phyloP scores from a whole-genome alignment of 805 yeast genomes.

The Wickerhamomyces bovis region DNA sequence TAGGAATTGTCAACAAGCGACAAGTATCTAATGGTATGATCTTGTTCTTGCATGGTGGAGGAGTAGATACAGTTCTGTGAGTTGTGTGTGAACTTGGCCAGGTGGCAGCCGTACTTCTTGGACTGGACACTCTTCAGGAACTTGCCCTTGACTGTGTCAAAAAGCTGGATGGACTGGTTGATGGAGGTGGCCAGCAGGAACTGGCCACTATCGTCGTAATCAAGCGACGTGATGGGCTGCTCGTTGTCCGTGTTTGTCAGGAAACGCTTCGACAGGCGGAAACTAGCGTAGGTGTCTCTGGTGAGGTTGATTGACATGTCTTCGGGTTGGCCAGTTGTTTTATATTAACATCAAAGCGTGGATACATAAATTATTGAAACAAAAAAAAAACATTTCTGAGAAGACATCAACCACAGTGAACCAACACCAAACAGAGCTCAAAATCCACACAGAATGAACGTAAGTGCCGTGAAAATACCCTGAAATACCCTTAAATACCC shows the following conservation, averaged over 20 bases:
- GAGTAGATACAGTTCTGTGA: slow-evolving; percentile 72
- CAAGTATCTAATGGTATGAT: slow-evolving; percentile 69
- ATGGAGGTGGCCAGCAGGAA: slow-evolving; percentile 69
- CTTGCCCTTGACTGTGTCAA: slow-evolving; percentile 66
- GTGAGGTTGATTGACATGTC: not conserved
- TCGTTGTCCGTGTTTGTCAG: slow-evolving; percentile 31
- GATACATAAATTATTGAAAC: no score
- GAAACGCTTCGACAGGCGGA: not conserved
- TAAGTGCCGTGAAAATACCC: no score
- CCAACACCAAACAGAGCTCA: no score
- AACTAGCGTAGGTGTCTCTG: not conserved
- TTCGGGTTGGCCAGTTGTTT: no score
- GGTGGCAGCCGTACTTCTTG: slow-evolving; percentile 87
- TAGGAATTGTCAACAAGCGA: slow-evolving; percentile 74
- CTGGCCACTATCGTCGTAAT: slow-evolving; percentile 81
- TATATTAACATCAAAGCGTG: no score
- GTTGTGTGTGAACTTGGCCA: slow-evolving; percentile 77
- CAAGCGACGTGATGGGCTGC: slow-evolving; percentile 55
- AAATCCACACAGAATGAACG: no score
- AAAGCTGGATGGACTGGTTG: slow-evolving; percentile 78
- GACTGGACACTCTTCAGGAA: slow-evolving; percentile 65
- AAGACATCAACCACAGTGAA: no score
- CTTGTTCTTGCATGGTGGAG: slow-evolving; percentile 63
- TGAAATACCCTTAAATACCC: no score
- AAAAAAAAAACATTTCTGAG: no score